phyloP scores from a whole-genome alignment of 2,329 filamentous ascomycete genomes.

The Fonsecaea nubica region DNA sequence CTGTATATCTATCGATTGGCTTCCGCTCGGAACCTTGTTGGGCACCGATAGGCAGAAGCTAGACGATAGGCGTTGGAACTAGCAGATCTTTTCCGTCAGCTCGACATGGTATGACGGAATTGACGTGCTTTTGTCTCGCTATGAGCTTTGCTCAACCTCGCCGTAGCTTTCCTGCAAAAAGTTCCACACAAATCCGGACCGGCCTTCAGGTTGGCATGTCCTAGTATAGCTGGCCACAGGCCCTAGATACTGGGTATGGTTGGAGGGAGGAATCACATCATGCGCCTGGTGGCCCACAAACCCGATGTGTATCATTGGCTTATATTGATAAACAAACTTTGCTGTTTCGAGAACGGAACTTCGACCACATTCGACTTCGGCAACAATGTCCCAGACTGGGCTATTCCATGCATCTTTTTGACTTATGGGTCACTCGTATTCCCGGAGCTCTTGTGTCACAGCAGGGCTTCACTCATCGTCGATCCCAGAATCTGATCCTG shows the following conservation, averaged over 20 bases:
- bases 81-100: background rate
- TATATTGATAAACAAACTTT: background rate
- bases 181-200: background rate
- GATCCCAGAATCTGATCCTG: slow-evolving; percentile 50
- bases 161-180: background rate
- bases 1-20: background rate
- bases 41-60: background rate
- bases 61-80: background rate
- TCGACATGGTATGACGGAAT: background rate
- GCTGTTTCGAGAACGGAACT: background rate
- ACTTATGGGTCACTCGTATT: background rate
- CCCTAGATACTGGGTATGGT: background rate
- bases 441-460: background rate
- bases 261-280: background rate
- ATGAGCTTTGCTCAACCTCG: background rate
- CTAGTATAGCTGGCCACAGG: background rate
- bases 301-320: background rate
- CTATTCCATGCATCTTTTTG: background rate
- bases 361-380: background rate
- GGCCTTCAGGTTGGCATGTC: background rate
- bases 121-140: background rate
- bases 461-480: slow-evolving; percentile 43
- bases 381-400: background rate
- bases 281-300: background rate
- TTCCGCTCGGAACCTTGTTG: background rate